Percentiles rank a stretch among this genome's conserved stretches.
phyloP scores from a whole-genome alignment of 495 filamentous ascomycete genomes.

The Corynascus novoguineensis region DNA sequence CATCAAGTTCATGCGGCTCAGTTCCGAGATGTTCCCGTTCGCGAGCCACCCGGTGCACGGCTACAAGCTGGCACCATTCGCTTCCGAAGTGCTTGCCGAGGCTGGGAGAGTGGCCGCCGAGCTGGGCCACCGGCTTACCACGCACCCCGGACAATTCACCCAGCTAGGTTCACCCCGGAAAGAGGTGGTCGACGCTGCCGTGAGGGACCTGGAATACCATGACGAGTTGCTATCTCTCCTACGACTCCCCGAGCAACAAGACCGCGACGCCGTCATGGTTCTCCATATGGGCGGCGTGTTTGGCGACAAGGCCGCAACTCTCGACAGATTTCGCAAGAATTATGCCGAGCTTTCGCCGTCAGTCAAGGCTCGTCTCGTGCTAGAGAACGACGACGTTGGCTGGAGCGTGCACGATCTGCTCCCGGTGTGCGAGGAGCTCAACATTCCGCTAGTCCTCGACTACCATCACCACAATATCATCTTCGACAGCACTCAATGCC shows the following conservation, averaged over 20 bases:
- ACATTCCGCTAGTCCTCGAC: slow-evolving; percentile 89
- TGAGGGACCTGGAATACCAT: slow-evolving; percentile 86
- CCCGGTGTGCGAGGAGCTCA: slow-evolving; percentile 85
- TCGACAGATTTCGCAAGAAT: slow-evolving; percentile 76
- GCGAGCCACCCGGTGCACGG: slow-evolving; percentile 83
- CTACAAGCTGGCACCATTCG: slow-evolving; percentile 83
- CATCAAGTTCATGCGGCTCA: slow-evolving; percentile 89
- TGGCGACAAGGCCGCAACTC: slow-evolving; percentile 77
- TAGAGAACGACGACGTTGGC: slow-evolving; percentile 90
- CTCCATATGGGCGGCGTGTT: slow-evolving; percentile 91
- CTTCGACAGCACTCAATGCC: slow-evolving; percentile 63
- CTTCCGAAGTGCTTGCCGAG: slow-evolving; percentile 67
- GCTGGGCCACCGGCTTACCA: slow-evolving; percentile 80
- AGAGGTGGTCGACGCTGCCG: slow-evolving; percentile 66
- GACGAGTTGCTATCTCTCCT: slow-evolving; percentile 78
- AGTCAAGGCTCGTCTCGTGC: slow-evolving; percentile 74
- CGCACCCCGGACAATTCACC: slow-evolving; percentile 90
- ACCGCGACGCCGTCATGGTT: slow-evolving; percentile 91
- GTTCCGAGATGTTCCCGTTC: slow-evolving; percentile 96
- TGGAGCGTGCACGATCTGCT: slow-evolving; percentile 90
- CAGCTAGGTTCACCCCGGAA: slow-evolving; percentile 76
- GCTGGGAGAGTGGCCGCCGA: slow-evolving; percentile 72
- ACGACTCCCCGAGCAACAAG: slow-evolving; percentile 67
- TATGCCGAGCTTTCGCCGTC: slow-evolving; percentile 57
- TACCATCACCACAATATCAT: slow-evolving; percentile 96